phyloP scores from a whole-genome alignment of 2,329 filamentous ascomycete genomes.

The Clarireedia sp. region DNA sequence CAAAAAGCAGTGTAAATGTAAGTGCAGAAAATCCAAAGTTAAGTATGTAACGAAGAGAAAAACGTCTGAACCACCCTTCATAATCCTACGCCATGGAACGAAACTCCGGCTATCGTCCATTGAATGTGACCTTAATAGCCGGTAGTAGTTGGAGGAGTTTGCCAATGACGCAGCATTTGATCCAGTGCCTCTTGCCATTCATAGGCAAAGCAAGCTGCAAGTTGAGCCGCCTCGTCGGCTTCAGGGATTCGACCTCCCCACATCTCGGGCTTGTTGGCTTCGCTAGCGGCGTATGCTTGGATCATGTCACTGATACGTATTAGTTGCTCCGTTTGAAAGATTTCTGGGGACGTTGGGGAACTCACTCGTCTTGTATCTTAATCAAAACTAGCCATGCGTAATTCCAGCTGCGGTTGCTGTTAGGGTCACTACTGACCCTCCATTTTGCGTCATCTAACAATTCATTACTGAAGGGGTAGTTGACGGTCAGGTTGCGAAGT shows the following conservation, averaged over 20 bases:
- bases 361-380: slow-evolving; percentile 59
- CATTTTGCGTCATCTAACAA: slow-evolving; percentile 57
- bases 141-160: slow-evolving; percentile 49
- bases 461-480: slow-evolving; percentile 60
- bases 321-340: not conserved
- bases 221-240: slow-evolving; percentile 46
- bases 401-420: slow-evolving; percentile 67
- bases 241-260: slow-evolving; percentile 56
- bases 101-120: too few relatives aligned
- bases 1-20: too few relatives aligned
- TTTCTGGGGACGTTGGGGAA: slow-evolving; percentile 12
- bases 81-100: too few relatives aligned
- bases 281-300: slow-evolving; percentile 48
- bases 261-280: slow-evolving; percentile 59
- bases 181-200: slow-evolving; percentile 61
- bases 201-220: slow-evolving; percentile 53
- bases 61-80: too few relatives aligned
- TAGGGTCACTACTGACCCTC: slow-evolving; percentile 55
- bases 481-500: slow-evolving; percentile 57
- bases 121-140: slow-evolving; percentile 35
- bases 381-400: slow-evolving; percentile 63
- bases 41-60: too few relatives aligned
- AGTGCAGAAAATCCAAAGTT: too few relatives aligned
- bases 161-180: slow-evolving; percentile 64
- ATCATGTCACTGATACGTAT: slow-evolving; percentile 45